Base-by-base conservation (phyloP, 1,139 yeast species). In the Groenewaldozyma auringiensis region DNA sequence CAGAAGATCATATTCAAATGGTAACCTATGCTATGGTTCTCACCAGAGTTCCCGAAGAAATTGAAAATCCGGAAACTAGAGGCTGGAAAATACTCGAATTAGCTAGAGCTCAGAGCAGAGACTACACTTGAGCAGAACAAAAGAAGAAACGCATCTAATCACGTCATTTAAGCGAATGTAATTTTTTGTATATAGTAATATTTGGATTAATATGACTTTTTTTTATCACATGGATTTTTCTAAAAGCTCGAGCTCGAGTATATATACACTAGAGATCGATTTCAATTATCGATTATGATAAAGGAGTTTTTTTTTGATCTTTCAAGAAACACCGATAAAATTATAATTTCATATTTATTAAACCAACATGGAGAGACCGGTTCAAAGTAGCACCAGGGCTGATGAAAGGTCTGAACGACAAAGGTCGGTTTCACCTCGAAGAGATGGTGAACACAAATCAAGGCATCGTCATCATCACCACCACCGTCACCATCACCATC, bases 31-130 rank as follows among this genome's bases (percentile, higher is more conserved):
- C 96, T 42, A 82, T 94, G 89, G 98, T 92, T 25, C 73, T 94
- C 60, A 88, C 98, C 22, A 79, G 98, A 67, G 72, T 85, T 46
- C 89, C 96, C 9, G 98, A 89, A 65, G 89, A 89, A 53, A 79
- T 94, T 62, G 95, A 82, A 51, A 86, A 94, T 64, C 75, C 77
- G 47, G 88, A 82, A 58, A 94, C 99, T 22, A 95, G 87, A 61
- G 99, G 99, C 37, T 94, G 98, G 98, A 87, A 86, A 71, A 81
- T 94, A 48, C 69, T 92, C 61, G 98, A 94, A 68, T 85, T 94
- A 64, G 96, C 88, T 45, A 83, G 96, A 63, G 96, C 96, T 55
- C 94, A 88, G 43, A 82, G 95, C 43, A 81, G 95, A 70, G 85
- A 83, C 49, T 87, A 84, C 78, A 88, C 89, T 56, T 87, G 63